Evolutionary conservation across 176 grass and related monocot genomes (phyloP).

Genomic region (Musa schizocarpa): DNA sequence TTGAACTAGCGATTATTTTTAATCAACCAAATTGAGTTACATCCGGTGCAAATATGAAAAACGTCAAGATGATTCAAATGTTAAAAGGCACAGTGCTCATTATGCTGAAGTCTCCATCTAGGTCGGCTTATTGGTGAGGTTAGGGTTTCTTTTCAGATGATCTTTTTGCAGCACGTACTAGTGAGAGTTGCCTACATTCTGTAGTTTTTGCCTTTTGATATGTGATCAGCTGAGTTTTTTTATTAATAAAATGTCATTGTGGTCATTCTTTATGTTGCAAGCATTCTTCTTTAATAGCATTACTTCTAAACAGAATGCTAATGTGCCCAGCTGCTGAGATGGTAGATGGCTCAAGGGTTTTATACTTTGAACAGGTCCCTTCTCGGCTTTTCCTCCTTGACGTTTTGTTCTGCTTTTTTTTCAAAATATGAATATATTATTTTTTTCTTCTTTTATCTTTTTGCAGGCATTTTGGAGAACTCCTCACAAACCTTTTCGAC

Average conservation of each 20-base stretch:
- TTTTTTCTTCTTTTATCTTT: constrained; percentile 13
- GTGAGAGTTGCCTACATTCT: not conserved
- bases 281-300: not conserved
- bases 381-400: not conserved
- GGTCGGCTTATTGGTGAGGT: not conserved
- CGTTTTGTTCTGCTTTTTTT: constrained; percentile 2
- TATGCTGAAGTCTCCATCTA: not conserved
- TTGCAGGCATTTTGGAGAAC: constrained; percentile 95
- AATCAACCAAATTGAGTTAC: no score
- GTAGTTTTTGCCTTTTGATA: not conserved
- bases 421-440: not conserved
- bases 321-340: constrained; percentile 91
- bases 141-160: no score
- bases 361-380: constrained; percentile 91
- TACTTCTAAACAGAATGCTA: constrained; percentile 49
- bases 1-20: no score
- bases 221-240: not conserved
- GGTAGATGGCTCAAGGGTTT: constrained; percentile 89
- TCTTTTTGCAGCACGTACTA: no score
- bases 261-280: not conserved
- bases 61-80: no score
- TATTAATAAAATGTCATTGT: not conserved
- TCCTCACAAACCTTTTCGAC: constrained; percentile 94
- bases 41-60: no score
- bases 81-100: not conserved